A percentile compares a stretch with the other conserved stretches of the same genome.
Evolutionary conservation across 2,329 filamentous ascomycete genomes (phyloP).

Genomic region (Colletotrichum shisoi): DNA sequence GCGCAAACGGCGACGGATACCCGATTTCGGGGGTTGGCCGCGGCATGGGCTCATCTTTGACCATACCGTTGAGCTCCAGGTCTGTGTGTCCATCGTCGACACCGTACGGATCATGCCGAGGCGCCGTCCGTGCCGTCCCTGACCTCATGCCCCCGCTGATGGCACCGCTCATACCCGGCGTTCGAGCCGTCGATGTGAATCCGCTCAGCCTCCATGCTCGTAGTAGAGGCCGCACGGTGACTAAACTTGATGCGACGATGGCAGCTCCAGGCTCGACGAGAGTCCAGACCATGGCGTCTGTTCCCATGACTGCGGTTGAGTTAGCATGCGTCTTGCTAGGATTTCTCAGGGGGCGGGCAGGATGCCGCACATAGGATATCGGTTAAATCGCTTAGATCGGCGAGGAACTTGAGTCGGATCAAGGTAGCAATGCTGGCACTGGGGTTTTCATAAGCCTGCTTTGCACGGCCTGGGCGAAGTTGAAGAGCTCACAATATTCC

Average conservation of each 20-base stretch:
- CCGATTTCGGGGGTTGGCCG: neutral
- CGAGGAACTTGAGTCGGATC: constrained; percentile 59
- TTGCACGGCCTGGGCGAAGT: neutral
- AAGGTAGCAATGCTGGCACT: constrained; percentile 64
- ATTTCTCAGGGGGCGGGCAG: neutral
- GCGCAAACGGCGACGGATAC: neutral
- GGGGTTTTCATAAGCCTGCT: neutral
- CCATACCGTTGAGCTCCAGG: constrained; percentile 43
- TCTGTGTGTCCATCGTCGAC: constrained; percentile 52
- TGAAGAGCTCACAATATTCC: constrained; percentile 58
- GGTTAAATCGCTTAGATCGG: constrained; percentile 54
- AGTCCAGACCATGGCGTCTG: constrained; percentile 64
- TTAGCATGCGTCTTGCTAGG: neutral
- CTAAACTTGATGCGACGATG: constrained; percentile 62
- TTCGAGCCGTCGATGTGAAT: constrained; percentile 54
- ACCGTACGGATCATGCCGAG: constrained; percentile 47
- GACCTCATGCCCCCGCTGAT: constrained; percentile 44
- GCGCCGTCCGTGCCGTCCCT: constrained; percentile 43
- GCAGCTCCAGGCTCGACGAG: constrained; percentile 65
- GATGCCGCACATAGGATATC: constrained; percentile 59
- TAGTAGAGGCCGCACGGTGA: constrained; percentile 63
- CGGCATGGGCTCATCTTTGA: constrained; percentile 17
- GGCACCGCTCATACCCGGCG: constrained; percentile 44
- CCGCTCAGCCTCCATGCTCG: constrained; percentile 57
- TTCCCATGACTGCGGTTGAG: constrained; percentile 53